Evolutionary conservation across 2,329 filamentous ascomycete genomes (phyloP).

Genomic region (Orbilia quercus): DNA sequence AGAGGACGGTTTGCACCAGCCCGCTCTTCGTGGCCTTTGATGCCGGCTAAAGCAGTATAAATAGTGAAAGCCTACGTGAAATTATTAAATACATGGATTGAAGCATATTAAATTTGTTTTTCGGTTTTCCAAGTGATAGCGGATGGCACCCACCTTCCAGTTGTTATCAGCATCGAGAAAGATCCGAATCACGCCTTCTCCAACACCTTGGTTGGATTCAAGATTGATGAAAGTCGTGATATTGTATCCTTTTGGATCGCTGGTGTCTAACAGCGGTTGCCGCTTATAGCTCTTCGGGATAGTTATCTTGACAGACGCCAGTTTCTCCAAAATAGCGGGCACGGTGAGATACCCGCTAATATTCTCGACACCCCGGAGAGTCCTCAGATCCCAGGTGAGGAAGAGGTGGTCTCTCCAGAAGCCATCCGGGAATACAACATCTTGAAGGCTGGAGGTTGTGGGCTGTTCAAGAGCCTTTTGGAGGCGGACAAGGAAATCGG

Average conservation of each 20-base stretch:
- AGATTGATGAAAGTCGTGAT: constrained; percentile 71
- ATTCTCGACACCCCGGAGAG: constrained; percentile 64
- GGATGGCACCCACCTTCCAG: constrained; percentile 36
- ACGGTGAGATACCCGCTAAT: constrained; percentile 60
- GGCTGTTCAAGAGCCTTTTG: constrained; percentile 36
- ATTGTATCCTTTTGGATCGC: constrained; percentile 61
- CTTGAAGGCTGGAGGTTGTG: constrained; percentile 19
- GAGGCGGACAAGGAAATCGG: constrained; percentile 35
- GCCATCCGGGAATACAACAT: constrained; percentile 61
- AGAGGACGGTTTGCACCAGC: constrained; percentile 66
- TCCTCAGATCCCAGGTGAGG: constrained; percentile 70
- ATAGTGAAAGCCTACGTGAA: constrained; percentile 72
- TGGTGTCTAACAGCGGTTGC: constrained; percentile 22
- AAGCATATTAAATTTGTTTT: no score
- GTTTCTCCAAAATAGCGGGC: constrained; percentile 10
- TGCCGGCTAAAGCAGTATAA: constrained; percentile 70
- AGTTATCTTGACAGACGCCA: constrained; percentile 25
- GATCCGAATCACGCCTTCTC: constrained; percentile 70
- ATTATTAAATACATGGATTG: no score
- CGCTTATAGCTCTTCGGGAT: constrained; percentile 35
- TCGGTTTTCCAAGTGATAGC: no score
- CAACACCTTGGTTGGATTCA: constrained; percentile 68
- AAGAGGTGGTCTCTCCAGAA: constrained; percentile 72
- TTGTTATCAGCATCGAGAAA: constrained; percentile 63
- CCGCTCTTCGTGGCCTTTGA: constrained; percentile 69